phyloP scores from a whole-genome alignment of 805 yeast genomes.

The Metschnikowia aberdeeniae region DNA sequence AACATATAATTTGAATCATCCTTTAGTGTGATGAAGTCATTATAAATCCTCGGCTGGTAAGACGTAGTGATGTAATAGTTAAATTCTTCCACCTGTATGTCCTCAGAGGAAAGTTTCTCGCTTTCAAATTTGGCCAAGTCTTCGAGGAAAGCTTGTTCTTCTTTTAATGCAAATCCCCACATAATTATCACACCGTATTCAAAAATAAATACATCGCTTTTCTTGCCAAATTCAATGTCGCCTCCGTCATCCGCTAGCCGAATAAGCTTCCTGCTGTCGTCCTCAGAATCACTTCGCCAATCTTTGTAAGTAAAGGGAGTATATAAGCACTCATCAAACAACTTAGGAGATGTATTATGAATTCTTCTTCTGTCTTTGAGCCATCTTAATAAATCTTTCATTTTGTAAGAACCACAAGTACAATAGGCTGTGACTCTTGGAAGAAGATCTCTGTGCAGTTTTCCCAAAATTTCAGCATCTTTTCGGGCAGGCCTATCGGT shows the following conservation, averaged over 20 bases:
- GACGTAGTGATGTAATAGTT: conserved; percentile 91
- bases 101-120: conserved; percentile 88
- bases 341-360: conserved; percentile 76
- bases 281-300: conserved; percentile 55
- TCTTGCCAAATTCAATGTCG: conserved; percentile 80
- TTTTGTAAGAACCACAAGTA: conserved; percentile 86
- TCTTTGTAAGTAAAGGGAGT: conserved; percentile 84
- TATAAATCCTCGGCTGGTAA: conserved; percentile 92
- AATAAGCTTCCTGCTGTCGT: conserved; percentile 42
- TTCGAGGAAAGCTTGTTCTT: conserved; percentile 74
- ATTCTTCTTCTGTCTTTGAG: conserved; percentile 69
- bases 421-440: conserved; percentile 97
- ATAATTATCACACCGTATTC: conserved; percentile 96
- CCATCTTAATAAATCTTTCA: conserved; percentile 86
- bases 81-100: conserved; percentile 90
- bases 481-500: conserved; percentile 85
- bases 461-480: conserved; percentile 92
- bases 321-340: conserved; percentile 92
- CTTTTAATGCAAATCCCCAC: conserved; percentile 90
- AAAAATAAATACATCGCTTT: conserved; percentile 80
- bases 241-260: conserved; percentile 93
- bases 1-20: conserved; percentile 90
- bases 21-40: conserved; percentile 88
- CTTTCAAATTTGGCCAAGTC: conserved; percentile 89
- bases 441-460: conserved; percentile 73